These are phyloP conservation scores for Amniculicola lignicola DNA, from an alignment of 495 filamentous ascomycete genomes.

Conservation along the genomic window DNA sequence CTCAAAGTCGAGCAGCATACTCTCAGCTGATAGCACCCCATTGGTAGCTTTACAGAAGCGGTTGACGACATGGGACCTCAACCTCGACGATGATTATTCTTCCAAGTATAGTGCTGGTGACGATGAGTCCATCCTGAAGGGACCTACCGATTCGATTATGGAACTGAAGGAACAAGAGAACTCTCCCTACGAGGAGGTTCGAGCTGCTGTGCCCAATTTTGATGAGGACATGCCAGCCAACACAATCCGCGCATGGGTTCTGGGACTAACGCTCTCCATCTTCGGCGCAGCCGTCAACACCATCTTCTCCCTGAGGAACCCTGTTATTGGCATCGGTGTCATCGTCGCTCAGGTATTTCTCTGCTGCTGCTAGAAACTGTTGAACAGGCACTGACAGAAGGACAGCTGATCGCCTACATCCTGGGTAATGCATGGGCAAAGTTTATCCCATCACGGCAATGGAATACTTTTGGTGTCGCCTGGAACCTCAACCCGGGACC, in stretches of 20 bases:
- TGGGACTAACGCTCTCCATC: conserved; percentile 49
- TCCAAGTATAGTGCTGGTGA: conserved; percentile 16
- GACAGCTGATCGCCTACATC: conserved; percentile 57
- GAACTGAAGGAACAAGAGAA: conserved; percentile 53
- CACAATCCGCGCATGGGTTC: conserved; percentile 20
- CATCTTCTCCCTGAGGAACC: conserved; percentile 57
- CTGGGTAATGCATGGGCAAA: conserved; percentile 52
- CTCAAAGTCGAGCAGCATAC: conserved; percentile 11
- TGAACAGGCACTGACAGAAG: neutral
- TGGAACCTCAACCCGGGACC: conserved; percentile 66
- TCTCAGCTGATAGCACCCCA: neutral
- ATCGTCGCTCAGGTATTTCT: conserved; percentile 63
- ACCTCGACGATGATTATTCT: conserved; percentile 39
- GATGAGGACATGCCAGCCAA: conserved; percentile 21
- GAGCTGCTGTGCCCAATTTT: conserved; percentile 20
- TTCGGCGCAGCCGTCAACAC: conserved; percentile 67
- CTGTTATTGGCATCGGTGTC: conserved; percentile 62
- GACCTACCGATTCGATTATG: conserved; percentile 17
- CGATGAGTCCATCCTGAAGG: conserved; percentile 39
- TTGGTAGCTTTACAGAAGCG: conserved; percentile 1
- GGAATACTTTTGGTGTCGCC: conserved; percentile 54
- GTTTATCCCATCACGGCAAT: conserved; percentile 53
- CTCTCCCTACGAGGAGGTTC: conserved; percentile 24
- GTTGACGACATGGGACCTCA: conserved; percentile 45
- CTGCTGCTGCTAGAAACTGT: no score